Evolutionary conservation across 768 basidiomycete species (phyloP), one percentile per base, ranked within the genome.

Genomic region (Lactarius vividus): DNA sequence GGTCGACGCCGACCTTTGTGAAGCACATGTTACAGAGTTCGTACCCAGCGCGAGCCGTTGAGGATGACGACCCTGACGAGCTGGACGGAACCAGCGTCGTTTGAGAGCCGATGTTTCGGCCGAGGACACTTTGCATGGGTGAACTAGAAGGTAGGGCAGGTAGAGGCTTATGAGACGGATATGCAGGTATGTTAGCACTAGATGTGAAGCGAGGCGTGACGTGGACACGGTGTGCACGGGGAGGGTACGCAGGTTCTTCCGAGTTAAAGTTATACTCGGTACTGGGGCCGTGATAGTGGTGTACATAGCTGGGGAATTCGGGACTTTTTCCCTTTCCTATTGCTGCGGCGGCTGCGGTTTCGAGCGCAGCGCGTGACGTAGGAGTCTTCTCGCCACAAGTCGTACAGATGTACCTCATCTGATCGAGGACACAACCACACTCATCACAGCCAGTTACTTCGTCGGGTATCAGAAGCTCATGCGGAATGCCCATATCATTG

Each of bases 351-450:
- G 37, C 28, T 61, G 69, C 65, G 57, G 67, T 62, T 67, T 67
- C 74, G 5, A 74, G 60, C 20, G 37, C 62, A 16, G 35, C 31
- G 15, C 66, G 65, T 5, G 65, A 66, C 8, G 53, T 57, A 10
- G 89, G 84, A 56, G 81, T 76, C 74, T 88, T 92, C 76, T 92
- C 90, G 10, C 93, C 94, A 71, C 95, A 96, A 28, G 87, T 89
- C 4, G 88, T 83, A 72, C 96, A 98, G 16, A 96, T 88, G 74
- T 98, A 97, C 55, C 92, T 87, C 74, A 96, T 86, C n/a, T 85
- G 83, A 59, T 93, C 89, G 23, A 98, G 79, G 7, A 86, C 72
- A 0, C 81, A 75, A 16, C 89, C 89, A 71, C 96, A 98, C 55
- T 85, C 84, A 0, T 93, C 94, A 75, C 96, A 98, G 57, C 86